Base-by-base conservation (phyloP, 352 stramenopile species). In the Paralagenidium karlingii region DNA sequence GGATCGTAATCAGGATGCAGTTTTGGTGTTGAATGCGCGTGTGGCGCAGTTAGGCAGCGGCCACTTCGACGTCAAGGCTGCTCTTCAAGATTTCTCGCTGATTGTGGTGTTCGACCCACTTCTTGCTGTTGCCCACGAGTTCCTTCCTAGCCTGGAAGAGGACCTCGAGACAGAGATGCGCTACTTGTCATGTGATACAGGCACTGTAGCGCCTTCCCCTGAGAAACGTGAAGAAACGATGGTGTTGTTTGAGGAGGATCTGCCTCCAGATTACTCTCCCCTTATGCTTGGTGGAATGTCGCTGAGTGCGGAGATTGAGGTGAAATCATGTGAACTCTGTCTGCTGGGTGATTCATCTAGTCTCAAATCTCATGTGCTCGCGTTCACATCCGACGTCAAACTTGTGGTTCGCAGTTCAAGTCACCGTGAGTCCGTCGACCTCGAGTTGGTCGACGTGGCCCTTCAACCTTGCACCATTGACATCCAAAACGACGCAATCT, bases 81-180 rank as follows among this genome's bases (percentile, higher is more conserved):
- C 46, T 1, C 45, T 91, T 2, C 67, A 64, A 32, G 43, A 81
- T 18, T 78, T 88, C 29, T 81, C 74, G 20, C 27, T 89, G 20
- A 27, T 93, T 16, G 44, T 89, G 29, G 51, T 91, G 2, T 85
- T 88, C 47, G 74, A 87, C 37, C 79, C 79, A 32, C 46, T 93
- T 20, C 43, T 89, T 22, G 49, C 54, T 9, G 47, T 51, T 8
- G 59, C 63, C 48, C 54, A 82, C 30, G 53, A 62, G 15, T 85
- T 82, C 33, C 20, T 82, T n/a, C 62, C 69, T 3, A 68, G 71
- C 5, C 46, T 88, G 16, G 51, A 47, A 13, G 66, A 82, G 59
- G 74, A 90, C 24, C 75, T 88, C 49, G 45, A 53, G 8, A 78
- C 76, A 6, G 60, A 87, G 45, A 68, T 90, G 54, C 67, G 62